These are phyloP conservation scores for Phaeosphaeriaceae sp. DNA, from an alignment of 2,329 filamentous ascomycete species.

Conservation along the genomic window DNA sequence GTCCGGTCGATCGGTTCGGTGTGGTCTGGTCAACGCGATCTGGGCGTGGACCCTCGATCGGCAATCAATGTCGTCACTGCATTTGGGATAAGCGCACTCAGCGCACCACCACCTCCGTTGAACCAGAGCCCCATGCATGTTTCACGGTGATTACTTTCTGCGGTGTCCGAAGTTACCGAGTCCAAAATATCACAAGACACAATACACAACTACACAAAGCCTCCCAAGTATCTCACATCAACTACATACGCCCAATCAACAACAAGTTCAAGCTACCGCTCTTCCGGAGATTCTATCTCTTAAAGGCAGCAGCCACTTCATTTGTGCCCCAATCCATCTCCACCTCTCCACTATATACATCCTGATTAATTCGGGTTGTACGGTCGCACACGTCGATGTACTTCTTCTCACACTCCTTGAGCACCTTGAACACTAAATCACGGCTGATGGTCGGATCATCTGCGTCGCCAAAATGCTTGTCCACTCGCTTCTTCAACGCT, in stretches of 20 bases:
- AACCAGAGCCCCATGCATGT: not conserved
- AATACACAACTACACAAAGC: not conserved
- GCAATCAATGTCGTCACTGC: slow-evolving; percentile 31
- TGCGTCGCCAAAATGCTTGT: slow-evolving; percentile 95
- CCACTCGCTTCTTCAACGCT: slow-evolving; percentile 84
- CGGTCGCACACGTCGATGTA: slow-evolving; percentile 63
- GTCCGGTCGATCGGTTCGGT: slow-evolving; percentile 10
- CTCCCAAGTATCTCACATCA: not conserved
- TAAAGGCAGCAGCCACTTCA: slow-evolving; percentile 41
- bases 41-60: slow-evolving; percentile 33
- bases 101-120: no score
- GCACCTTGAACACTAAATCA: slow-evolving; percentile 64
- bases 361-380: slow-evolving; percentile 48
- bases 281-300: slow-evolving; percentile 29
- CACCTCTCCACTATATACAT: slow-evolving; percentile 55
- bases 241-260: slow-evolving; percentile 10
- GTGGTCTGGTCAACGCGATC: slow-evolving; percentile 16
- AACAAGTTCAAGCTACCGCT: slow-evolving; percentile 20
- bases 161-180: no score
- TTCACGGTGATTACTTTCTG: not conserved
- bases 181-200: no score
- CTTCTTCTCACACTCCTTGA: slow-evolving; percentile 64
- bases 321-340: slow-evolving; percentile 48
- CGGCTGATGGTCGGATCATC: slow-evolving; percentile 73
- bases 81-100: slow-evolving; percentile 9